Evolutionary conservation across 768 basidiomycete species (phyloP).

Genomic region (Asterophora parasitica): DNA sequence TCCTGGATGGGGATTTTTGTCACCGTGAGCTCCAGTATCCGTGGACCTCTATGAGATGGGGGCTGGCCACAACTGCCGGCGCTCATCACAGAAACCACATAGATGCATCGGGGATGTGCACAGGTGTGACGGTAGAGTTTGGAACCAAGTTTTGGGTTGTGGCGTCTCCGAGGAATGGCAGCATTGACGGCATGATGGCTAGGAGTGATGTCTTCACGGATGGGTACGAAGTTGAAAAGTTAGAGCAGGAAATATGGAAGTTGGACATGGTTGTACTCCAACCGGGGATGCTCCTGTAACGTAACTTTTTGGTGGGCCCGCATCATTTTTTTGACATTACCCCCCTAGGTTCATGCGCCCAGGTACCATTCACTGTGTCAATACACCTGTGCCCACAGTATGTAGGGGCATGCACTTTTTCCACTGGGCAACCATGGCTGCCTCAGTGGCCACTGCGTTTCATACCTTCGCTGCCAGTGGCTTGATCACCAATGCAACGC

Average conservation of each 20-base stretch:
- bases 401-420: not conserved
- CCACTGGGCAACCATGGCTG: not conserved
- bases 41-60: not conserved
- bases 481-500: not conserved
- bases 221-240: too few species aligned
- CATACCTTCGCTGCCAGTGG: not conserved
- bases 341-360: not conserved
- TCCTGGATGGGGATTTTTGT: not conserved
- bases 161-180: constrained; percentile 2
- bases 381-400: not conserved
- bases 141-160: too few species aligned
- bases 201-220: not conserved
- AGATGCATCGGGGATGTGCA: not conserved
- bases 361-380: not conserved
- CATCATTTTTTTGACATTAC: not conserved
- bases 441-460: not conserved
- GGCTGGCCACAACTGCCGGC: constrained; percentile 1
- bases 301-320: not conserved
- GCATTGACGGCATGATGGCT: not conserved
- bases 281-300: not conserved
- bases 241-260: too few species aligned
- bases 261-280: too few species aligned
- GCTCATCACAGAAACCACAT: not conserved
- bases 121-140: not conserved
- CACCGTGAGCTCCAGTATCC: not conserved